phyloP scores from a whole-genome alignment of 257 asterid genomes.

The Linderniella brevidens region DNA sequence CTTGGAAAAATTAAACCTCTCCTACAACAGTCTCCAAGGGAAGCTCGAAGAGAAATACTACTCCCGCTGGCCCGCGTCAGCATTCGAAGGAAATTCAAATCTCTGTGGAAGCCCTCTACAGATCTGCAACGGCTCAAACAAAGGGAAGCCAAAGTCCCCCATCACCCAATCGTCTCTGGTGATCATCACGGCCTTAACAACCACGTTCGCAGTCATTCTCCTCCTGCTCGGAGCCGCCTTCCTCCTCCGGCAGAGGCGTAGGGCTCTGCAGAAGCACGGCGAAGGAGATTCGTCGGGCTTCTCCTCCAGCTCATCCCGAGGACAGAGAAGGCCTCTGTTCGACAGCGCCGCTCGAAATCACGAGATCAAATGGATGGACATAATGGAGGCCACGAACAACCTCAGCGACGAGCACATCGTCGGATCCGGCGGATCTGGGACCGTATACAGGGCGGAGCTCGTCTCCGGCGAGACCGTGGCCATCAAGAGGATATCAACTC shows the following conservation, averaged over 20 bases:
- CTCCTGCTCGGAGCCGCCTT: constrained; percentile 49
- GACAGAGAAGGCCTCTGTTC: constrained; percentile 46
- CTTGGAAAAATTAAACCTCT: constrained; percentile 56
- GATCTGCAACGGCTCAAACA: constrained; percentile 21
- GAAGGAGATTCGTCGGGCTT: constrained; percentile 34
- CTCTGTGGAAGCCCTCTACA: constrained; percentile 75
- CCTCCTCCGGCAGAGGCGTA: constrained; percentile 45
- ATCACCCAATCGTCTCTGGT: constrained; percentile 36
- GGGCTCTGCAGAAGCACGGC: constrained; percentile 23
- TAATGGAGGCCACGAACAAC: constrained; percentile 84
- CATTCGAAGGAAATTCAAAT: constrained; percentile 45
- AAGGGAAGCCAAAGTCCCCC: constrained; percentile 10
- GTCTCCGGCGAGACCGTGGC: constrained; percentile 62
- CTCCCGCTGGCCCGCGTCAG: constrained; percentile 61
- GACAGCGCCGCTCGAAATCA: constrained; percentile 28
- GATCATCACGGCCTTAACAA: constrained; percentile 42
- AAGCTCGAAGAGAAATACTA: constrained; percentile 47
- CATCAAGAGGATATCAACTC: constrained; percentile 45
- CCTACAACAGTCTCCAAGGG: constrained; percentile 60
- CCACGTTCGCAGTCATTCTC: constrained; percentile 27
- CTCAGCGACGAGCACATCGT: constrained; percentile 68
- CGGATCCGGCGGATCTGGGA: constrained; percentile 81
- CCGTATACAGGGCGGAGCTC: constrained; percentile 61
- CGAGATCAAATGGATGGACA: constrained; percentile 61
- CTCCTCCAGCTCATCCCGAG: constrained; percentile 58